Conservation (phyloP, 139 green algal genomes). For the Pleodorina starrii region DNA sequence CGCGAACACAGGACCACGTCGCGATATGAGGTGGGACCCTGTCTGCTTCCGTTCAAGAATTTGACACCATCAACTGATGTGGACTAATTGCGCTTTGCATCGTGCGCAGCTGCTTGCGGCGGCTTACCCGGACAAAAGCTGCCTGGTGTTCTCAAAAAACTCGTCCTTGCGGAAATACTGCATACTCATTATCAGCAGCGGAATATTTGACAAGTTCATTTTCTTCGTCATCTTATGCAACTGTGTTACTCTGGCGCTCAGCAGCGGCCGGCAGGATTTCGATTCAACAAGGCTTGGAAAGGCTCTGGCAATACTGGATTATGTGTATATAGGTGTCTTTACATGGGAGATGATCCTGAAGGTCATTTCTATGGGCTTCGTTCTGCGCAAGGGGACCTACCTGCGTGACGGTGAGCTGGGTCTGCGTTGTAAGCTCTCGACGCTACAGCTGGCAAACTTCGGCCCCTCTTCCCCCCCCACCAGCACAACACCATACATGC, state of each 20-base stretch:
- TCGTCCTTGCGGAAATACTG: background rate
- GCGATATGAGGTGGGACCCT: background rate
- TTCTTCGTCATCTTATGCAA: constrained; percentile 37
- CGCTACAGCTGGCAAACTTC: background rate
- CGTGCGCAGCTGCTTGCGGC: background rate
- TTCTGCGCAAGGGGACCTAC: constrained; percentile 58
- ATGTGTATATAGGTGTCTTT: constrained; percentile 10
- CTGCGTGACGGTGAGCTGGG: constrained; percentile 63
- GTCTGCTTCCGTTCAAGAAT: too few species aligned
- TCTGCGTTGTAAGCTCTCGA: background rate
- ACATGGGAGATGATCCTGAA: constrained; percentile 48
- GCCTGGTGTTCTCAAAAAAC: background rate
- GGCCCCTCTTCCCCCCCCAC: background rate
- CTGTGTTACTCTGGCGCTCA: constrained; percentile 28
- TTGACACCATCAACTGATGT: background rate
- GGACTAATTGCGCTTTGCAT: background rate
- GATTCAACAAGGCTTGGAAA: background rate
- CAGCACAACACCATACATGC: background rate
- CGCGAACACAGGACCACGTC: background rate
- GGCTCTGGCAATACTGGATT: background rate
- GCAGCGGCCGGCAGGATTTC: constrained; percentile 7
- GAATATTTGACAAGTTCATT: background rate
- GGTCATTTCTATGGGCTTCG: constrained; percentile 46
- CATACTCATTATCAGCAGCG: background rate
- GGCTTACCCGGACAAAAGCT: background rate